Conservation (phyloP, 495 filamentous ascomycete species). For the Aspergillus sparsus region DNA sequence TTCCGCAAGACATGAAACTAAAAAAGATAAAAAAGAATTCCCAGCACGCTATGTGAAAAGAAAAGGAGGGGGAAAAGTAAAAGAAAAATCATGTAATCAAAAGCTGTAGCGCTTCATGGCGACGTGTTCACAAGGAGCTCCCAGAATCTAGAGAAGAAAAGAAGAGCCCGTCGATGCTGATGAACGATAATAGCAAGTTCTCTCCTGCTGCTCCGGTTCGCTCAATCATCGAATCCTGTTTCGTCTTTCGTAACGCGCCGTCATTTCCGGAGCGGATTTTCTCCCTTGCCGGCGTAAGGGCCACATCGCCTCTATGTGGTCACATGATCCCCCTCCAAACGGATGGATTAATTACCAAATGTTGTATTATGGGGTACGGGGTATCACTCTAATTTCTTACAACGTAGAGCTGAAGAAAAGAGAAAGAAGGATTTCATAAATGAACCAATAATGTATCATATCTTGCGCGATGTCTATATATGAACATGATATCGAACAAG, state of each 20-base stretch:
- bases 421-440: not conserved
- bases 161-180: not conserved
- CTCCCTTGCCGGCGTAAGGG: constrained; percentile 19
- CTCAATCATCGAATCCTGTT: not conserved
- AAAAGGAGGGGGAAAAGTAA: not conserved
- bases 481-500: constrained; percentile 17
- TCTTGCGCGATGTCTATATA: constrained; percentile 13
- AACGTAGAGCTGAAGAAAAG: not conserved
- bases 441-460: no score
- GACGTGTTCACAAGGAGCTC: not conserved
- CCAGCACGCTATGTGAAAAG: constrained; percentile 1
- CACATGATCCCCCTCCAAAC: constrained; percentile 15
- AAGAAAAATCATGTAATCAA: no score
- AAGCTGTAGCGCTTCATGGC: not conserved
- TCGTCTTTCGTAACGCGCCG: constrained; percentile 16
- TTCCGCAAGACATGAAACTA: constrained; percentile 6
- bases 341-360: no score
- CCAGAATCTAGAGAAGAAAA: not conserved
- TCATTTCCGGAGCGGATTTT: constrained; percentile 21
- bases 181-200: not conserved
- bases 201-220: constrained; percentile 2
- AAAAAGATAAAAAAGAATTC: constrained; percentile 14
- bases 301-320: constrained; percentile 24
- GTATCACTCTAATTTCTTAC: not conserved
- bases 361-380: no score